Evolutionary conservation across 1,284 basidiomycete species (phyloP).

Genomic region (Irpex rosettiformis): DNA sequence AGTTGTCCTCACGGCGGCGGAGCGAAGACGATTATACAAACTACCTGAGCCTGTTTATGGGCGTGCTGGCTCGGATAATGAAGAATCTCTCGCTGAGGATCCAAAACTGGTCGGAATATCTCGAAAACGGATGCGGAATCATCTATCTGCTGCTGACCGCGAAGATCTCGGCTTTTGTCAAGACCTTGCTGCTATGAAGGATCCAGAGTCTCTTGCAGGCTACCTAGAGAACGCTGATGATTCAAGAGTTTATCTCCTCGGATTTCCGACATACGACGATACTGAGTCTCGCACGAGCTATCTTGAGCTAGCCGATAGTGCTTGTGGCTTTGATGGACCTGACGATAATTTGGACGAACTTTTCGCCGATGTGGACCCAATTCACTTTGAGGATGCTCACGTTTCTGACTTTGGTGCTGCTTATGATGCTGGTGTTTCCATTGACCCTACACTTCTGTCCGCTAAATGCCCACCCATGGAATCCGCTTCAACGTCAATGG

Average conservation of each 20-base stretch:
- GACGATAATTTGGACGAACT: conserved; percentile 19
- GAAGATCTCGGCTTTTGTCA: neutral
- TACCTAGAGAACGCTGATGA: conserved; percentile 15
- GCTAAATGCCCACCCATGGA: neutral
- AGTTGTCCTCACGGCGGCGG: conserved; percentile 20
- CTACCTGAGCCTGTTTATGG: neutral
- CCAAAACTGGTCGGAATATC: neutral
- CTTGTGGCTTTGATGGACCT: conserved; percentile 25
- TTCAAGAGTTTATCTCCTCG: conserved; percentile 21
- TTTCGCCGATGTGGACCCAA: conserved; percentile 24
- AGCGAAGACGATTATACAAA: conserved; percentile 20
- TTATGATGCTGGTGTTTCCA: neutral
- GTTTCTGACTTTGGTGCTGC: conserved; percentile 2
- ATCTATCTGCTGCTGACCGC: neutral
- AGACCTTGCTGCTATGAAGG: neutral
- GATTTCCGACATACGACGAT: neutral
- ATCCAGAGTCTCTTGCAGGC: neutral
- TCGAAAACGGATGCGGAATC: conserved; percentile 2
- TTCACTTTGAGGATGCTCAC: conserved; percentile 15
- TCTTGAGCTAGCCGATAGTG: conserved; percentile 17
- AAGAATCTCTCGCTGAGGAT: neutral
- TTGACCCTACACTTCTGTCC: neutral
- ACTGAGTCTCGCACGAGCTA: conserved; percentile 8
- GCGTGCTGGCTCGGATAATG: conserved; percentile 10
- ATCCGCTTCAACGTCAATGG: neutral